Evolutionary conservation across 2,329 filamentous ascomycete species (phyloP).

Genomic region (Hawksworthiomyces lignivorus): DNA sequence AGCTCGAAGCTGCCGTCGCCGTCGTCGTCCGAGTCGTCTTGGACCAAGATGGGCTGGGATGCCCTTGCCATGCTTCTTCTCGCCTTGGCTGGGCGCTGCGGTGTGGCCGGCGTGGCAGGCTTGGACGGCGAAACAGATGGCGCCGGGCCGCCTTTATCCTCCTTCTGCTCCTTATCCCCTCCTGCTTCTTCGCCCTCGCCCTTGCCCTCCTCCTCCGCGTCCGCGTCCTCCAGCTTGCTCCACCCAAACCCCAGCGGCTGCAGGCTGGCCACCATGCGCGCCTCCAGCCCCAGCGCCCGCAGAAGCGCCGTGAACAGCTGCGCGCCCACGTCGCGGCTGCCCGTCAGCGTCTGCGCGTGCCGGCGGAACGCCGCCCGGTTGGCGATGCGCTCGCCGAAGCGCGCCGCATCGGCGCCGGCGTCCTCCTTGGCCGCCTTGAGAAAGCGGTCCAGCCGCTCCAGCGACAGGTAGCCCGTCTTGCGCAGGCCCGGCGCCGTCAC

Average conservation of each 20-base stretch:
- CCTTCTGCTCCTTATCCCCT: slow-evolving; percentile 7
- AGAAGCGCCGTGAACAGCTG: slow-evolving; percentile 85
- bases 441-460: slow-evolving; percentile 66
- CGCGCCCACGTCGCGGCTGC: slow-evolving; percentile 79
- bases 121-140: background rate
- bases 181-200: slow-evolving; percentile 9
- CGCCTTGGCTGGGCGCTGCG: background rate
- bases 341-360: slow-evolving; percentile 61
- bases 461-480: slow-evolving; percentile 82
- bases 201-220: slow-evolving; percentile 35
- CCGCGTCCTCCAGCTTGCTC: slow-evolving; percentile 77
- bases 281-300: slow-evolving; percentile 71
- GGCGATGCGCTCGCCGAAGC: slow-evolving; percentile 71
- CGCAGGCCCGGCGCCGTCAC: slow-evolving; percentile 71
- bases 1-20: slow-evolving; percentile 38
- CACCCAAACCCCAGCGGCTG: slow-evolving; percentile 87
- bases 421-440: slow-evolving; percentile 55
- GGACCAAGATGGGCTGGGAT: background rate
- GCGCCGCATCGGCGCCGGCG: slow-evolving; percentile 27
- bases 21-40: slow-evolving; percentile 2
- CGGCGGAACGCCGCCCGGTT: slow-evolving; percentile 59
- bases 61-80: slow-evolving; percentile 6
- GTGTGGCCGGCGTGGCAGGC: no score
- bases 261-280: slow-evolving; percentile 74
- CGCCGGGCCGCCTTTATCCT: slow-evolving; percentile 14